Evolutionary conservation across 257 asterid genomes (phyloP), one percentile per base, ranked within the genome.

Genomic region (Euphrasia confusa): DNA sequence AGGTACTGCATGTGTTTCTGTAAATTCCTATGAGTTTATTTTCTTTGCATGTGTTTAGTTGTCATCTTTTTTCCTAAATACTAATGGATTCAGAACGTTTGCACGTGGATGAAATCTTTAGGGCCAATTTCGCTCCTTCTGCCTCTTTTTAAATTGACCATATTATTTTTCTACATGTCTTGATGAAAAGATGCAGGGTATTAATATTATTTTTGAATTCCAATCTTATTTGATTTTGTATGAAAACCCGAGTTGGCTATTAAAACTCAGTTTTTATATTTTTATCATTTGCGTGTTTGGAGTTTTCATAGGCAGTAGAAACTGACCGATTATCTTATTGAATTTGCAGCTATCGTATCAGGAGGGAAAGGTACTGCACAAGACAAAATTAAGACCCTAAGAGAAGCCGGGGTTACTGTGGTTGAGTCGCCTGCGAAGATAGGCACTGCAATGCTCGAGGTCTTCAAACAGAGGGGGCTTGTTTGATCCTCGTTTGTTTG

Each of bases 371-470:
- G 95, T 62, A 89, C 95, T 1, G 94, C 95, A 12, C 97, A 89
- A 70, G 94, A 89, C 84, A 89, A 89, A 80, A 89, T 89, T 61
- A 84, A 77, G 80, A 80, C 89, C 50, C 84, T 91, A 42, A 74
- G 81, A 68, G 98, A 77, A 77, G 97, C 93, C 4, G 95, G 97
- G 27, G 98, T 83, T 17, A 83, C 97, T 1, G 97, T 91, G 15
- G 90, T 87, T 4, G 95, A 91, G 65, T 91, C 98, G 1, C 98
- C 98, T 37, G 98, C 97, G 10, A 88, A 88, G 78, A 86, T 91
- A 50, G 98, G 98, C 62, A 48, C 78, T 4, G 90, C 95, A 35
- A 91, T 91, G 90, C 79, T 78, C 42, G 95, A 86, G 11, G 97
- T 86, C 74, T 88, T 91, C 81, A 88, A 83, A 73, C 95, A 86